Evolutionary conservation across 225 moss, liverwort and hornwort genomes (phyloP).

Genomic region (Anthoceros angustus): DNA sequence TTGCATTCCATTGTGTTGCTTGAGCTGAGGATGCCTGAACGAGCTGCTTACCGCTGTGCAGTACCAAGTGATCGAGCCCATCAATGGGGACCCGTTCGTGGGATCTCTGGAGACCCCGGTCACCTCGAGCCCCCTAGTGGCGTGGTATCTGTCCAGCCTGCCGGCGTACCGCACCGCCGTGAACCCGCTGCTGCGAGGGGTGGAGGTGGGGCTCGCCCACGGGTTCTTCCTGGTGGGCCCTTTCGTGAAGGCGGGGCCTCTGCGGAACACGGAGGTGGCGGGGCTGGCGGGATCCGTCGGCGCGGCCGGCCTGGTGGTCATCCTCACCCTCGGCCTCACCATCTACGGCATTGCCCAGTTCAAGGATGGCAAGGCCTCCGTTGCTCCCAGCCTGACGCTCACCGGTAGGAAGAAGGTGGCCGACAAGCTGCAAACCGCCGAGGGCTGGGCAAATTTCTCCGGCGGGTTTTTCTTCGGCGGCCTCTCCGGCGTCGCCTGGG

Average conservation of each 20-base stretch:
- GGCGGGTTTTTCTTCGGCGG: conserved; percentile 98
- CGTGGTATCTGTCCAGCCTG: conserved; percentile 88
- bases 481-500: conserved; percentile 77
- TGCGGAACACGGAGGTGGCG: conserved; percentile 51
- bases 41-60: conserved; percentile 8
- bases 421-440: conserved; percentile 84
- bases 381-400: conserved; percentile 57
- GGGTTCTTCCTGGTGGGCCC: conserved; percentile 83
- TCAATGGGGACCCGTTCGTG: conserved; percentile 91
- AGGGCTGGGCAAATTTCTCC: conserved; percentile 88
- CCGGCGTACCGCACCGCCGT: conserved; percentile 93
- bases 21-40: neutral
- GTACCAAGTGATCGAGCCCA: conserved; percentile 85
- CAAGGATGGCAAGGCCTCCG: conserved; percentile 66
- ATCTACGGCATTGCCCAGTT: conserved; percentile 94
- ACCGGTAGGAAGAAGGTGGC: conserved; percentile 77
- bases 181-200: conserved; percentile 63
- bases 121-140: conserved; percentile 72
- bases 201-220: conserved; percentile 88
- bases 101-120: conserved; percentile 86
- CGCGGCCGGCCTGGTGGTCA: conserved; percentile 72
- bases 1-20: neutral
- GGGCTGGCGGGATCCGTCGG: conserved; percentile 54
- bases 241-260: conserved; percentile 63
- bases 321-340: conserved; percentile 60